Percentiles rank a stretch among this genome's conserved stretches.
phyloP scores from a whole-genome alignment of 306 rosid genomes.

The Sesbania bispinosa region DNA sequence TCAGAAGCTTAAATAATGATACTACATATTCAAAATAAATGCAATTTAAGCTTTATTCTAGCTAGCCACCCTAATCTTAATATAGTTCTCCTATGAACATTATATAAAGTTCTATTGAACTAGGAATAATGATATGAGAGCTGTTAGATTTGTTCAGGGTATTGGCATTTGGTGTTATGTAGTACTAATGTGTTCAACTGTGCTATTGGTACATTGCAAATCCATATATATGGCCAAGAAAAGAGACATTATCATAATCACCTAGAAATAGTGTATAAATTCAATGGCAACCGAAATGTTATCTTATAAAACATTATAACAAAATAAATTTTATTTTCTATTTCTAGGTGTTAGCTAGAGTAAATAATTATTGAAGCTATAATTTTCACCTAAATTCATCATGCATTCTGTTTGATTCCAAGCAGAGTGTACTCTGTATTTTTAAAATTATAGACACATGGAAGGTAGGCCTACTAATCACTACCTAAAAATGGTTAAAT shows the following conservation, averaged over 20 bases:
- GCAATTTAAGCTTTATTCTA: background rate
- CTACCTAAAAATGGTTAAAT: background rate
- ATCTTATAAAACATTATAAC: too few relatives aligned
- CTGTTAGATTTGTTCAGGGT: background rate
- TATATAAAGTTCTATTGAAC: background rate
- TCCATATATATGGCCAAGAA: background rate
- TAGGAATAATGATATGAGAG: background rate
- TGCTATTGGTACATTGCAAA: background rate
- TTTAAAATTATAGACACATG: background rate
- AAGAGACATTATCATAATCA: background rate
- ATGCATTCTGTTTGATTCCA: background rate
- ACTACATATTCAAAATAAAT: background rate
- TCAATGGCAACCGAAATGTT: background rate
- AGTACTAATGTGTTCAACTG: background rate
- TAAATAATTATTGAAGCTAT: background rate
- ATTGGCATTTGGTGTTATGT: background rate
- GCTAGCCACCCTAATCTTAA: background rate
- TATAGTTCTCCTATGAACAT: background rate
- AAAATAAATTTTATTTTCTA: background rate
- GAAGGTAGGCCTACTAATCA: background rate
- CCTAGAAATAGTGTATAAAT: background rate
- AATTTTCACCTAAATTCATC: background rate
- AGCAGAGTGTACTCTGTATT: background rate
- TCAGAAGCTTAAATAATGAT: too few relatives aligned
- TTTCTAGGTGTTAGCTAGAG: background rate